These are phyloP conservation scores for Beverwykella pulmonaria DNA, from an alignment of 495 filamentous ascomycete genomes.

Conservation along the genomic window DNA sequence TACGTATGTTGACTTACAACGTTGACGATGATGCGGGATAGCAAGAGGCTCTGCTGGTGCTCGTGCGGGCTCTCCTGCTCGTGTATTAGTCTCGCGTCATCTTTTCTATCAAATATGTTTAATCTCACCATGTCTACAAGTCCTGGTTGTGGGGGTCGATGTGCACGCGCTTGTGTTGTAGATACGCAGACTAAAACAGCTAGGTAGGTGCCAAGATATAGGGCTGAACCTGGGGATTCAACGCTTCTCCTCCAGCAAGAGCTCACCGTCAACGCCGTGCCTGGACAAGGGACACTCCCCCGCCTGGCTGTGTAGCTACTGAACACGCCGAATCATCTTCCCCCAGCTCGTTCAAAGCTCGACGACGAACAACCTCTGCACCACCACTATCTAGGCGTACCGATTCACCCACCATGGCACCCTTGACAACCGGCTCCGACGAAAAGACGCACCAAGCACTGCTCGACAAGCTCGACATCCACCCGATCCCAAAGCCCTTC, in stretches of 20 bases:
- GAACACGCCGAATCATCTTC: no score
- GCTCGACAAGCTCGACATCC: slow-evolving; percentile 86
- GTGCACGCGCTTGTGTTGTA: slow-evolving; percentile 21
- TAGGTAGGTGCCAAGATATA: slow-evolving; percentile 17
- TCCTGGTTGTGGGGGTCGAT: background rate
- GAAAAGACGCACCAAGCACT: slow-evolving; percentile 52
- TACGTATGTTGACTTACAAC: slow-evolving; percentile 64
- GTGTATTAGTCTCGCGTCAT: slow-evolving; percentile 9
- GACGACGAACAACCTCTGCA: no score
- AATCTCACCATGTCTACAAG: slow-evolving; percentile 14
- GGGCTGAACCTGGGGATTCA: slow-evolving; percentile 3
- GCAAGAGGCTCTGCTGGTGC: slow-evolving; percentile 89
- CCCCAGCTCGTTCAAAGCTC: no score
- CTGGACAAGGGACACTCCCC: no score
- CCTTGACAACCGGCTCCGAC: slow-evolving; percentile 48
- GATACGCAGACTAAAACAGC: slow-evolving; percentile 2
- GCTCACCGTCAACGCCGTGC: no score
- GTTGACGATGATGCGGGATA: slow-evolving; percentile 95
- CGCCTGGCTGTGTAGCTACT: no score
- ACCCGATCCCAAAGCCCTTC: slow-evolving; percentile 78
- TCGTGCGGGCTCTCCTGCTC: slow-evolving; percentile 91
- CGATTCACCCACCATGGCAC: slow-evolving; percentile 41
- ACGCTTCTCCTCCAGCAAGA: background rate
- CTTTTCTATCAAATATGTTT: background rate
- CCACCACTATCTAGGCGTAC: no score